Evolutionary conservation across 257 asterid genomes (phyloP).

Genomic region (Sherardia arvensis): DNA sequence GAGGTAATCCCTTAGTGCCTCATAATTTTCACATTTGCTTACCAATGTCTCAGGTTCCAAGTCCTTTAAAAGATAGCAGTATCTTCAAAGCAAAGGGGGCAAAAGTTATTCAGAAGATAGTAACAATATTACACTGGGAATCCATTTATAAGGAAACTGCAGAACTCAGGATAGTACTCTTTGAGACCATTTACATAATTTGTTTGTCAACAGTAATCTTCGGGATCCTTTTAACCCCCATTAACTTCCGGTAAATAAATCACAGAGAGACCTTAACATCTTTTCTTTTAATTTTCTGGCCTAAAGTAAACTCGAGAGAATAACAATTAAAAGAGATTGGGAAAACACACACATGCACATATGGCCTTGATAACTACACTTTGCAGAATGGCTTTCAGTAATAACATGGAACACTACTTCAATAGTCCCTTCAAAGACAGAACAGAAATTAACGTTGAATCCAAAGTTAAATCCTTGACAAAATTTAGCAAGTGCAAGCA

Average conservation of each 20-base stretch:
- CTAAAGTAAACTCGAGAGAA: neutral
- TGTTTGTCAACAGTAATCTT: neutral
- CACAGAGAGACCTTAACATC: neutral
- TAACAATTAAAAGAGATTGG: neutral
- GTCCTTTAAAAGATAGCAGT: conserved; percentile 36
- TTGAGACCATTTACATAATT: neutral
- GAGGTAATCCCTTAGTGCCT: conserved; percentile 27
- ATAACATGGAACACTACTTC: neutral
- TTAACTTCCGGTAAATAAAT: too few species aligned
- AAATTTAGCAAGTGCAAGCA: neutral
- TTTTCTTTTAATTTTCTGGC: neutral
- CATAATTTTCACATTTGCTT: conserved; percentile 23
- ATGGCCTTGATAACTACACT: neutral
- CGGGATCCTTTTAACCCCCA: neutral
- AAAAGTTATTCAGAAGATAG: neutral
- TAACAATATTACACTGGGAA: neutral
- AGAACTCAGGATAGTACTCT: neutral
- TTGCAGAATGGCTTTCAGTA: neutral
- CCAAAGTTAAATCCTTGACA: neutral
- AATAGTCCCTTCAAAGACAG: neutral
- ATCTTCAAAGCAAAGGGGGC: conserved; percentile 16
- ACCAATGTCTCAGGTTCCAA: conserved; percentile 25
- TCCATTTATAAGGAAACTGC: neutral
- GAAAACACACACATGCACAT: neutral
- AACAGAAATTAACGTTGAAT: neutral